A percentile compares a stretch with the other conserved stretches of the same genome.
Evolutionary conservation across 768 basidiomycete genomes (phyloP).

Genomic region (Phlegmacium glaucopus): DNA sequence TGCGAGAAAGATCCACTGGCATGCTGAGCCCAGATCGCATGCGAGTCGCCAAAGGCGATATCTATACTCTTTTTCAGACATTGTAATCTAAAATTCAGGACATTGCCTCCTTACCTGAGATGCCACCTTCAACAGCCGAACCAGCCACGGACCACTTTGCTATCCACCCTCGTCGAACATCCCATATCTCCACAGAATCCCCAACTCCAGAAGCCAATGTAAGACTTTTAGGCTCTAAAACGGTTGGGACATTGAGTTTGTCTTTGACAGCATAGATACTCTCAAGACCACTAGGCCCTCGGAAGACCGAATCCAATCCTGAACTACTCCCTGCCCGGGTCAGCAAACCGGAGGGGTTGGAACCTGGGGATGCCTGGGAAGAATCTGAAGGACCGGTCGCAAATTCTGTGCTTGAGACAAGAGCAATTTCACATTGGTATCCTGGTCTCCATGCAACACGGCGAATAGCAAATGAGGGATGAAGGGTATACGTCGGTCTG

Average conservation of each 20-base stretch:
- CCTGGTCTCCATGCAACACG: slow-evolving; percentile 75
- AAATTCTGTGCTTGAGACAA: slow-evolving; percentile 64
- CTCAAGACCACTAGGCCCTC: slow-evolving; percentile 9
- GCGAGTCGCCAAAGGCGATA: slow-evolving; percentile 63
- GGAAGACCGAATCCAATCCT: slow-evolving; percentile 24
- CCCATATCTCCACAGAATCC: slow-evolving; percentile 82
- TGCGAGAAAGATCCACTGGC: slow-evolving; percentile 77
- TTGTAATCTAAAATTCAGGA: background rate
- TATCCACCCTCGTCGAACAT: slow-evolving; percentile 75
- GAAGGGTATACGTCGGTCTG: slow-evolving; percentile 66
- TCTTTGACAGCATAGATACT: slow-evolving; percentile 10
- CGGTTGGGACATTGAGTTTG: slow-evolving; percentile 6
- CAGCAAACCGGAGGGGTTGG: slow-evolving; percentile 13
- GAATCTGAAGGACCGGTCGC: slow-evolving; percentile 27
- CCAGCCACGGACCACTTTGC: slow-evolving; percentile 79
- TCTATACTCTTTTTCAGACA: slow-evolving; percentile 41
- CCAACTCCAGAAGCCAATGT: slow-evolving; percentile 23
- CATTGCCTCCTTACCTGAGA: slow-evolving; percentile 54
- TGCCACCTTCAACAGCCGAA: slow-evolving; percentile 64
- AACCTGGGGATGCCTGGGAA: slow-evolving; percentile 9
- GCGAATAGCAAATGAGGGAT: slow-evolving; percentile 72
- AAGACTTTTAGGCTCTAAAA: slow-evolving; percentile 18
- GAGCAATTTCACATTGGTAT: slow-evolving; percentile 71
- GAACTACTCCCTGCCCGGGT: slow-evolving; percentile 27
- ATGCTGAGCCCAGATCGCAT: slow-evolving; percentile 72